Conservation (phyloP, 2,329 filamentous ascomycete genomes). For the Curvularia spicifera region DNA sequence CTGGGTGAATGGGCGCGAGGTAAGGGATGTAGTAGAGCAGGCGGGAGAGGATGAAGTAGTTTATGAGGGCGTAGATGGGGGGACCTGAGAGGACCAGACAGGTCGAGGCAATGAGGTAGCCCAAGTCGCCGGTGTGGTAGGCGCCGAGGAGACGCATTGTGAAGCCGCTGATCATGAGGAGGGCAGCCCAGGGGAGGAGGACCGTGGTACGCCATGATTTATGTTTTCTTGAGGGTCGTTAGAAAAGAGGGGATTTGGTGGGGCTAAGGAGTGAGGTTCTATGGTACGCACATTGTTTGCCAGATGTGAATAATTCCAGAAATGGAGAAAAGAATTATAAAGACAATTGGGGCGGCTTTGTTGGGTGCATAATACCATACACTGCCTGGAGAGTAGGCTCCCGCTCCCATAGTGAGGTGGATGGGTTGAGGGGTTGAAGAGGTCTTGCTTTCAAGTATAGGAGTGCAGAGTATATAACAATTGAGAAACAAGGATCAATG, state of each 20-base stretch:
- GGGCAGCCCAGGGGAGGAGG: slow-evolving; percentile 61
- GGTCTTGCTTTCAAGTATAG: neutral
- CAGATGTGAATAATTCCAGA: slow-evolving; percentile 60
- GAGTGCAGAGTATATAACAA: neutral
- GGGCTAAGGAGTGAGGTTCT: neutral
- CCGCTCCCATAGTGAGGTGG: slow-evolving; percentile 38
- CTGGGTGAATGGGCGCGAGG: slow-evolving; percentile 63
- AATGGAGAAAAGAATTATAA: slow-evolving; percentile 56
- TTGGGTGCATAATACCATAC: slow-evolving; percentile 60
- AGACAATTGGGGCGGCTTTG: slow-evolving; percentile 61
- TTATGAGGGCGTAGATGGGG: slow-evolving; percentile 66
- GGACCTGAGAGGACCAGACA: slow-evolving; percentile 52
- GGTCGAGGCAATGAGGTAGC: slow-evolving; percentile 50
- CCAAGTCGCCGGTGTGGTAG: slow-evolving; percentile 56
- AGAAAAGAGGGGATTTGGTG: neutral
- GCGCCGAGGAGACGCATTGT: slow-evolving; percentile 61
- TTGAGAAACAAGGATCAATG: neutral
- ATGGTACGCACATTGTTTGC: slow-evolving; percentile 60
- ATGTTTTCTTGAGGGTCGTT: slow-evolving; percentile 54
- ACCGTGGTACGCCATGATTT: slow-evolving; percentile 63
- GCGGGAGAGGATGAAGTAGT: slow-evolving; percentile 67
- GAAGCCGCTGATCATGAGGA: slow-evolving; percentile 65
- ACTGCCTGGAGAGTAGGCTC: slow-evolving; percentile 44
- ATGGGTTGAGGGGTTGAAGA: neutral
- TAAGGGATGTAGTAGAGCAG: slow-evolving; percentile 68